Percentiles rank a stretch among this genome's conserved stretches.
These are phyloP conservation scores for Acorus calamus DNA, from an alignment of 106 monocot species.

Conservation along the genomic window DNA sequence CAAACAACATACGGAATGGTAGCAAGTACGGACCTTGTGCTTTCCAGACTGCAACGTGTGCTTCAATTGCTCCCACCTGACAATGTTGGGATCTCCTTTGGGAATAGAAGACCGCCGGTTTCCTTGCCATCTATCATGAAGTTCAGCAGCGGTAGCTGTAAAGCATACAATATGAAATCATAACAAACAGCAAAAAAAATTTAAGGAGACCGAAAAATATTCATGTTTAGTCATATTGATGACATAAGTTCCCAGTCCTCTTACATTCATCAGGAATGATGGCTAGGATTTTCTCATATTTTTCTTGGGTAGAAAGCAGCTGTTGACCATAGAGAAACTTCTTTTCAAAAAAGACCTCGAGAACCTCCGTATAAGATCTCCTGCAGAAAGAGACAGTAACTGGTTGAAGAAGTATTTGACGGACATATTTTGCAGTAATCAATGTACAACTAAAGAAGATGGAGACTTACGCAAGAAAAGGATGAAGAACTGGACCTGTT, in stretches of 20 bases:
- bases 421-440: not conserved
- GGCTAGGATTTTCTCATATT: constrained; percentile 71
- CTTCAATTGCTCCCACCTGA: constrained; percentile 86
- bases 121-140: constrained; percentile 78
- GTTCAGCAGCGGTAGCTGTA: constrained; percentile 61
- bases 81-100: constrained; percentile 56
- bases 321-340: constrained; percentile 54
- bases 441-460: not conserved
- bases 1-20: not conserved
- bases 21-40: constrained; percentile 45
- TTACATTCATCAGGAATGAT: constrained; percentile 89
- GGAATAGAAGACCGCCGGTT: constrained; percentile 45
- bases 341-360: constrained; percentile 57
- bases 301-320: constrained; percentile 54
- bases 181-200: not conserved
- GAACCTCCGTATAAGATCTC: constrained; percentile 74
- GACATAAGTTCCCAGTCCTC: not conserved
- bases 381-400: constrained; percentile 26
- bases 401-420: not conserved
- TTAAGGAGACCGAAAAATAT: not conserved
- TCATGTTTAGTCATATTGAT: not conserved
- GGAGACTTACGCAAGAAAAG: constrained; percentile 76
- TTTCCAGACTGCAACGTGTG: constrained; percentile 72
- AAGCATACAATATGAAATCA: not conserved
- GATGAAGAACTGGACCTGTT: constrained; percentile 67